These are phyloP conservation scores for Rhynchospora tenuis DNA, from an alignment of 176 grass and related monocot species.

Conservation along the genomic window DNA sequence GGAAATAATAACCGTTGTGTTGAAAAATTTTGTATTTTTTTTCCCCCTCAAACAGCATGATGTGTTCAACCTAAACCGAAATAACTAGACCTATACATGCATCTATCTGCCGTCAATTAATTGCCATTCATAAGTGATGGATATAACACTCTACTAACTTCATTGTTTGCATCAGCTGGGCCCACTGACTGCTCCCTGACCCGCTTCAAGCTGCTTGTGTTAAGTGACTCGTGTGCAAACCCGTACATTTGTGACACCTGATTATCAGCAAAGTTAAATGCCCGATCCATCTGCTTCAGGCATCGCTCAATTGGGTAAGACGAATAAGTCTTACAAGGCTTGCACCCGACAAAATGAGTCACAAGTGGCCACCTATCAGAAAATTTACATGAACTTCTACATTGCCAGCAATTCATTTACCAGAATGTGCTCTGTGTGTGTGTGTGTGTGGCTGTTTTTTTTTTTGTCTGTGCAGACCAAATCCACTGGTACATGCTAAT, in stretches of 20 bases:
- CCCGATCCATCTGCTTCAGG: slow-evolving; percentile 61
- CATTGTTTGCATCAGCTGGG: slow-evolving; percentile 45
- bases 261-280: slow-evolving; percentile 81
- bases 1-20: not conserved
- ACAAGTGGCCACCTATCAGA: slow-evolving; percentile 60
- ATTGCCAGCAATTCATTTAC: not conserved
- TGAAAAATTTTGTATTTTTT: too few species aligned
- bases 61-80: not conserved
- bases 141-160: slow-evolving; percentile 52
- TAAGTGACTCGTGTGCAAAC: slow-evolving; percentile 55
- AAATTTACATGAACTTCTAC: not conserved
- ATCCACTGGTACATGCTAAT: too few species aligned
- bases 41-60: too few species aligned
- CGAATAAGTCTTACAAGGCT: slow-evolving; percentile 61
- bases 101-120: slow-evolving; percentile 14
- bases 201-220: slow-evolving; percentile 41
- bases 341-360: slow-evolving; percentile 95
- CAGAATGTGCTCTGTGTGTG: not conserved
- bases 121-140: slow-evolving; percentile 34
- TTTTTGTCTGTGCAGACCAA: not conserved
- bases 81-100: not conserved
- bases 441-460: not conserved
- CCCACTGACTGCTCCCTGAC: slow-evolving; percentile 41
- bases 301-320: slow-evolving; percentile 60
- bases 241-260: slow-evolving; percentile 75